Evolutionary conservation across 108 stramenopile genomes (phyloP), one percentile per base, ranked within the genome.

Genomic region (Pseudonitzschia pungens): DNA sequence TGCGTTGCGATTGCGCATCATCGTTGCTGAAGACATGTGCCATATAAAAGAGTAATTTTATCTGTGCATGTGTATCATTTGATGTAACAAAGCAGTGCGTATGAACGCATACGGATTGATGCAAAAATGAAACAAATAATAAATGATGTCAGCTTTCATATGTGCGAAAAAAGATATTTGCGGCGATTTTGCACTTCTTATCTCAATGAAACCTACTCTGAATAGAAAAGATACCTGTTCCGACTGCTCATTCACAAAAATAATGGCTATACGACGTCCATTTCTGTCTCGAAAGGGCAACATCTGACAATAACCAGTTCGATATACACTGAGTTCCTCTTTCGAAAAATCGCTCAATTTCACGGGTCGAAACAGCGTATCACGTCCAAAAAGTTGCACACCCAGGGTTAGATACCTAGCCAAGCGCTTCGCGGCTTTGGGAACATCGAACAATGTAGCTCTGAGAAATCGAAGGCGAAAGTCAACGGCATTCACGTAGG

Each of bases 401-500:
- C 62, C 65, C 43, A 75, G 45, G 21, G 78, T 74, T 18, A 78
- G 54, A 65, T 71, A 60, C 5, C 66, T 14, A 0, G 63, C 36
- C 64, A 82, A 16, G 6, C 81, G 69, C 9, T 33, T 20, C 1
- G 78, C 81, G 15, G 81, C 78, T 18, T 71, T 66, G 5, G 5
- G 40, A 2, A 64, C 70, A 72, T 82, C 75, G 31, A 82, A 82
- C 22, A 43, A 59, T 41, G 79, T 70, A 11, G 78, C 69, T 45
- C 81, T 33, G 31, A 82, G 66, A 53, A 82, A 79, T 45, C 62
- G 69, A 31, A 82, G 70, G 18, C 81, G 70, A 58, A 82, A 82
- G 21, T 76, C 53, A 3, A 4, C 3, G 21, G 29, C 8, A n/a
- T 62, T 62, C 32, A 62, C 60, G n/a, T 29, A 62, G 9, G 60